Conservation (phyloP, 306 rosid genomes). For the Glycine tomentella region DNA sequence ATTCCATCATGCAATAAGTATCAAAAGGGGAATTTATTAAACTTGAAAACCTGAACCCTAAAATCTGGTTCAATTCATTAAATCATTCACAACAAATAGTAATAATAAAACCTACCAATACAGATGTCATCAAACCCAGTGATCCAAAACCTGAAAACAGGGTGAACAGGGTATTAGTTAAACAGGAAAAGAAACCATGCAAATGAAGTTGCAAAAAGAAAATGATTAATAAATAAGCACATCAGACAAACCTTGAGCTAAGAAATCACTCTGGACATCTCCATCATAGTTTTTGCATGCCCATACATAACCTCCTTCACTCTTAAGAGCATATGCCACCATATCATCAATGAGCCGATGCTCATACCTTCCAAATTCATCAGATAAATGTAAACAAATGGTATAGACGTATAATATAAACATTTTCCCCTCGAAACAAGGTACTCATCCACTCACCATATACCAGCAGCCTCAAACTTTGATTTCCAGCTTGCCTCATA, state of each 20-base stretch:
- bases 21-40: constrained; percentile 8
- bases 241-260: constrained; percentile 87
- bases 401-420: not conserved
- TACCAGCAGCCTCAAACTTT: constrained; percentile 91
- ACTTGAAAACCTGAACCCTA: not conserved
- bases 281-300: constrained; percentile 99
- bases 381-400: constrained; percentile 26
- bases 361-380: constrained; percentile 79
- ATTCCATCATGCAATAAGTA: constrained; percentile 42
- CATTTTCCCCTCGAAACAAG: constrained; percentile 1
- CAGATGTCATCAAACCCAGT: constrained; percentile 99
- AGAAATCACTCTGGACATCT: constrained; percentile 97
- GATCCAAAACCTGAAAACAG: constrained; percentile 88
- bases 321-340: constrained; percentile 98
- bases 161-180: constrained; percentile 44
- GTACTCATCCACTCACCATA: constrained; percentile 68
- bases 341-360: constrained; percentile 99
- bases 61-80: not conserved
- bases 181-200: not conserved
- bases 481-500: constrained; percentile 93
- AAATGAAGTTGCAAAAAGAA: constrained; percentile 38
- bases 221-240: constrained; percentile 14
- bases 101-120: constrained; percentile 68
- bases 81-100: constrained; percentile 12
- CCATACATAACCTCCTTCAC: constrained; percentile 99